These are phyloP conservation scores for Conoideocrella luteorostrata DNA, from an alignment of 2,329 filamentous ascomycete genomes.

Conservation along the genomic window DNA sequence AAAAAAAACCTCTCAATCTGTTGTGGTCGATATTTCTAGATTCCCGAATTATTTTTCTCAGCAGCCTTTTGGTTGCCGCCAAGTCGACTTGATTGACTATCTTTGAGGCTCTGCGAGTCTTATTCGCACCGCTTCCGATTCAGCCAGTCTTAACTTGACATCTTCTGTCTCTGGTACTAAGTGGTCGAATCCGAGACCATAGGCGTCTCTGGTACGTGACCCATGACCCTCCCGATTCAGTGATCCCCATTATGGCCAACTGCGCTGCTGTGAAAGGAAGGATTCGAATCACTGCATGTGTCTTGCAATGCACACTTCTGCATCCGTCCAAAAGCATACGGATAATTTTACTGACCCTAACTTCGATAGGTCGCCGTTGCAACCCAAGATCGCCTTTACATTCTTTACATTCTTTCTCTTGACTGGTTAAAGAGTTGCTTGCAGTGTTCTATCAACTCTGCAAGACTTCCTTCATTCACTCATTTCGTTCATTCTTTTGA, in stretches of 20 bases:
- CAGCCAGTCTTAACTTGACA: not conserved
- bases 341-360: not conserved
- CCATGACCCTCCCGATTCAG: not conserved
- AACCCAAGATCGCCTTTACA: not conserved
- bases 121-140: conserved; percentile 2
- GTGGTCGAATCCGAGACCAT: conserved; percentile 3
- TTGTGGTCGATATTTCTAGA: not conserved
- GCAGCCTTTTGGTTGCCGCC: not conserved
- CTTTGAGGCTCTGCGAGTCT: conserved; percentile 4
- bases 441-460: not conserved
- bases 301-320: too few relatives aligned
- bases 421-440: not conserved
- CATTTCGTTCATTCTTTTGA: conserved; percentile 1
- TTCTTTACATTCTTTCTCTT: conserved; percentile 1
- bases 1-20: not conserved
- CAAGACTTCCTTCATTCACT: not conserved
- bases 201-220: conserved; percentile 7
- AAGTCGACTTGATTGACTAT: not conserved
- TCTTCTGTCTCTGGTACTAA: not conserved
- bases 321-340: too few relatives aligned
- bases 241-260: too few relatives aligned
- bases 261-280: too few relatives aligned
- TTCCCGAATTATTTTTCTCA: not conserved
- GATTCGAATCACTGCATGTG: too few relatives aligned
- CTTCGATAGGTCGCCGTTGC: not conserved